phyloP scores from a whole-genome alignment of 805 yeast genomes.

The Yamadazyma philogaea region DNA sequence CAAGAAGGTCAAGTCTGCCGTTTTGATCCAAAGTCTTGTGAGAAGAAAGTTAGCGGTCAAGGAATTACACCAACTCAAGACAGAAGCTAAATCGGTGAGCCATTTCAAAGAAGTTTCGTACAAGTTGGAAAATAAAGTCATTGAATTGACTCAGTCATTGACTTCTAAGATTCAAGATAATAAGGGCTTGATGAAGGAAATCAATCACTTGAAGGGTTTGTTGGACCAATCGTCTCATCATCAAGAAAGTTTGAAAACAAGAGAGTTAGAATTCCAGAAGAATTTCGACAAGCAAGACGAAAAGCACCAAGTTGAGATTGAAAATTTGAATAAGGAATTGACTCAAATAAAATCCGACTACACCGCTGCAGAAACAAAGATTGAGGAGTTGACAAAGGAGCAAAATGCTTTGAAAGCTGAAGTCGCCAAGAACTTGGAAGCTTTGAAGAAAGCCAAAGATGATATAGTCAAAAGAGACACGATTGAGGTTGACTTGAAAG shows the following conservation, averaged over 20 bases:
- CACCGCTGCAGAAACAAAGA: slow-evolving; percentile 53
- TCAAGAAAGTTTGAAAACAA: slow-evolving; percentile 51
- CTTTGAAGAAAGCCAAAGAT: slow-evolving; percentile 57
- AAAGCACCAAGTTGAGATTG: slow-evolving; percentile 49
- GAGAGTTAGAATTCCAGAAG: slow-evolving; percentile 52
- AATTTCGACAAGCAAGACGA: slow-evolving; percentile 43
- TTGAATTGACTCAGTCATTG: slow-evolving; percentile 84
- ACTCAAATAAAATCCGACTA: slow-evolving; percentile 53
- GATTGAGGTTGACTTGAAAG: slow-evolving; percentile 63
- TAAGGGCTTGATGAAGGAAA: slow-evolving; percentile 62
- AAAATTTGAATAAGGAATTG: slow-evolving; percentile 53
- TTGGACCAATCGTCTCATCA: slow-evolving; percentile 54
- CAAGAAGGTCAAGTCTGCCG: slow-evolving; percentile 51
- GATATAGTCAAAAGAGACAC: slow-evolving; percentile 57
- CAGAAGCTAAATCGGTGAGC: slow-evolving; percentile 90
- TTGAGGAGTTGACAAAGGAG: slow-evolving; percentile 56
- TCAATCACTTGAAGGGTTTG: slow-evolving; percentile 42
- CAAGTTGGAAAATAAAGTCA: slow-evolving; percentile 94
- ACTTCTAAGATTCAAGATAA: slow-evolving; percentile 80
- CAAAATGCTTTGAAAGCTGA: slow-evolving; percentile 65
- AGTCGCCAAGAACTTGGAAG: slow-evolving; percentile 57
- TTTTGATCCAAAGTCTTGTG: slow-evolving; percentile 70
- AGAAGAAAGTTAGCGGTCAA: slow-evolving; percentile 73
- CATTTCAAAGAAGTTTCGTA: slow-evolving; percentile 90
- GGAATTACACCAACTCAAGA: slow-evolving; percentile 61